Percentiles rank a stretch among this genome's conserved stretches.
These are phyloP conservation scores for Prunus dulcis DNA, from an alignment of 306 rosid species.

Conservation along the genomic window DNA sequence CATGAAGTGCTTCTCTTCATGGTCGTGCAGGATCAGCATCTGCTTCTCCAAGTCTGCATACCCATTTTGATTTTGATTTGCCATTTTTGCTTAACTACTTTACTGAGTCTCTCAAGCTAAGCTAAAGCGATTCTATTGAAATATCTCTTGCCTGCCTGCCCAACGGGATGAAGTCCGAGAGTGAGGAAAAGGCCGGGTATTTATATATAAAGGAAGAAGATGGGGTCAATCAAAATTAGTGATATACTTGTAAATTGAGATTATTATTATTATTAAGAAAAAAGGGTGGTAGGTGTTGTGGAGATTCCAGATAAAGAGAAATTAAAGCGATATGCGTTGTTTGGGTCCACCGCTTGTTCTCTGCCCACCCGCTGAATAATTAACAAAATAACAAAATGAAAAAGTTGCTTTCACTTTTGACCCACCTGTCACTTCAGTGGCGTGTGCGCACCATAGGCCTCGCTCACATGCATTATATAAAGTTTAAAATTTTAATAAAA, in stretches of 20 bases:
- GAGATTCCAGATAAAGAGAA: constrained; percentile 7
- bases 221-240: too few species aligned
- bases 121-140: not conserved
- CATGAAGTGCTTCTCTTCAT: constrained; percentile 55
- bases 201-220: not conserved
- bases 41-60: constrained; percentile 42
- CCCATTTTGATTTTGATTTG: not conserved
- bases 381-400: not conserved
- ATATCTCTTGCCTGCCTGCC: not conserved
- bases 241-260: too few species aligned
- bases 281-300: not conserved
- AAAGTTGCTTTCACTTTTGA: not conserved
- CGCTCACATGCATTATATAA: not conserved
- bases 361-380: not conserved
- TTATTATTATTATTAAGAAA: not conserved
- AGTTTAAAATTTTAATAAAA: too few species aligned
- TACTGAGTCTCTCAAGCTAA: too few species aligned
- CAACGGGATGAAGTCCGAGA: too few species aligned
- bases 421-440: not conserved
- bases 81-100: not conserved
- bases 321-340: not conserved
- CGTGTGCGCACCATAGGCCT: constrained; percentile 15
- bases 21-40: constrained; percentile 32
- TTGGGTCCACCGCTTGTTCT: constrained; percentile 5
- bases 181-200: not conserved